Evolutionary conservation across 495 filamentous ascomycete genomes (phyloP), one percentile per base, ranked within the genome.

Genomic region (Talaromyces borbonicus): DNA sequence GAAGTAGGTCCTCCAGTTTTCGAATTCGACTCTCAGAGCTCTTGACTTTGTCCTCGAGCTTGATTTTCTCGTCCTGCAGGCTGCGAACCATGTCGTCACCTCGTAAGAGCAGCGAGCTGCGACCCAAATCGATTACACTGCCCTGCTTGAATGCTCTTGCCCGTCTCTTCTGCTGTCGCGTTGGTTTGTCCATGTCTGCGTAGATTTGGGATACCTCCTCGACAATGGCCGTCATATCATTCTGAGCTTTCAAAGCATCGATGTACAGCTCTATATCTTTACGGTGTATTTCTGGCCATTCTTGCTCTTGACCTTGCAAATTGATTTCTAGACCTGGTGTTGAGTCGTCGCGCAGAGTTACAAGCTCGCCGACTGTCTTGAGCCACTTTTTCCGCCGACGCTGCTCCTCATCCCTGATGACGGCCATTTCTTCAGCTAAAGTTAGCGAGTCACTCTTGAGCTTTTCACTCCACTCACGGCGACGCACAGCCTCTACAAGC

Each of bases 121-220:
- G 79, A 26, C 87, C 85, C 47, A 69, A 32, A 54, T 97, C 92
- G 53, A 96, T 89, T 9, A 99, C 74, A 54, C 90, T 96, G 31
- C 92, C 93, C 53, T 89, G 87, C 56, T 95, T 97, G 73, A 99
- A 97, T 0, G 86, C 87, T 55, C 89, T 93, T 30, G 87, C 79
- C 40, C 85, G 75, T 58, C 84, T 87, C 36, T 78, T 74, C 54
- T 80, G 77, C 56, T 86, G 84, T 50, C 80, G 81, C 4, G 84
- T 88, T 0, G 90, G 89, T 33, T 59, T 56, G 52, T 77, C 77
- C 22, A 90, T 52, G 22, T 71, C 70, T 40, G 78, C 77, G 35
- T 82, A 66, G 43, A 85, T 75, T 26, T 80, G 72, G 15, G 83
- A 75, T 23, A 89, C 60, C 27, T 92, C 87, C 47, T 79, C 67